phyloP scores from a whole-genome alignment of 2,329 filamentous ascomycete species.

The Aspergillus fumigatus region DNA sequence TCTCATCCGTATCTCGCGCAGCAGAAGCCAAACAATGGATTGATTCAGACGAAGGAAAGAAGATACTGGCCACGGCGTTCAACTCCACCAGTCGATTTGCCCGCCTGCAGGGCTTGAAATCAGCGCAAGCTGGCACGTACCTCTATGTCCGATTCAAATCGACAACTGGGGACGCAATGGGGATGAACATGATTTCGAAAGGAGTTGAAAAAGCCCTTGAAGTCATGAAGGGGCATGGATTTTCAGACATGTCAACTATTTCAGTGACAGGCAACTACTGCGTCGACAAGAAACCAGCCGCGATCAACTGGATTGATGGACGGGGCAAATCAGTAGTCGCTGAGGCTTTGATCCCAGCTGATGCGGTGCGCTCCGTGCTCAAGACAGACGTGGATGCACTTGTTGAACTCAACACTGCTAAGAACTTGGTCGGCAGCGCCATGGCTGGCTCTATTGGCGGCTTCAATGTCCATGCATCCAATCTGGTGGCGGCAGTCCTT shows the following conservation, averaged over 20 bases:
- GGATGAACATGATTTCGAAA: constrained; percentile 99
- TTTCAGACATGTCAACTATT: constrained; percentile 93
- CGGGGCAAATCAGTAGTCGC: constrained; percentile 95
- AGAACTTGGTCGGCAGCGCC: constrained; percentile 94
- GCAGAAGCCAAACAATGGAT: constrained; percentile 95
- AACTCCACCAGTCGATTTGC: constrained; percentile 96
- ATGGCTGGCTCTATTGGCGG: constrained; percentile 96
- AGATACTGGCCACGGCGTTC: constrained; percentile 84
- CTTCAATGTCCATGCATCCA: constrained; percentile 96
- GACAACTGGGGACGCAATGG: constrained; percentile 97
- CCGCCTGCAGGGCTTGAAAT: constrained; percentile 83
- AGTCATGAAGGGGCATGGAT: constrained; percentile 86
- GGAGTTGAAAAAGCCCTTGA: constrained; percentile 90
- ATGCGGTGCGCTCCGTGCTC: constrained; percentile 79
- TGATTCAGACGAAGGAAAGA: constrained; percentile 81
- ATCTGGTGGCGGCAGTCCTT: constrained; percentile 95
- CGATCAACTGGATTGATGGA: constrained; percentile 98
- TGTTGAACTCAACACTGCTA: constrained; percentile 87
- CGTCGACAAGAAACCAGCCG: constrained; percentile 95
- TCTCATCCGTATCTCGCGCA: constrained; percentile 82
- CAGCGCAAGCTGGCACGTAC: constrained; percentile 87
- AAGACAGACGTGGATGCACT: constrained; percentile 93
- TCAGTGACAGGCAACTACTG: constrained; percentile 97
- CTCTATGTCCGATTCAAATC: constrained; percentile 98
- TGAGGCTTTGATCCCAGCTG: constrained; percentile 88